A percentile compares a stretch with the other conserved stretches of the same genome.
phyloP scores from a whole-genome alignment of 345 rosid species.

The Gossypium stocksii region DNA sequence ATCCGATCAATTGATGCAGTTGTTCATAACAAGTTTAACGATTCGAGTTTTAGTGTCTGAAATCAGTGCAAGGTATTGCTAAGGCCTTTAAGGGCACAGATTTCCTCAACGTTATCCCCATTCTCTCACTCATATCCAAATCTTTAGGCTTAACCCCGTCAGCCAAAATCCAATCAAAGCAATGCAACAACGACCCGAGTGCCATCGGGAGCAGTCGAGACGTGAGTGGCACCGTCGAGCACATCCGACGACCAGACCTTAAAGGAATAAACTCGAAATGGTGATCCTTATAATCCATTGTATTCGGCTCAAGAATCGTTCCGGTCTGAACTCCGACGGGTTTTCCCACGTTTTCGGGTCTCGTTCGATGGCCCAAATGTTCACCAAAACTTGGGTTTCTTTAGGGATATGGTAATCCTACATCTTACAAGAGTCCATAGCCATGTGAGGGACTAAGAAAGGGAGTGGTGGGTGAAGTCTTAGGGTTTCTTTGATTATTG shows the following conservation, averaged over 20 bases:
- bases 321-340: constrained; percentile 52
- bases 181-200: constrained; percentile 49
- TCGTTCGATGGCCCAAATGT: constrained; percentile 60
- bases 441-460: constrained; percentile 79
- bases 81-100: constrained; percentile 51
- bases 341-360: constrained; percentile 63
- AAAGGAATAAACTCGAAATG: constrained; percentile 68
- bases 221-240: constrained; percentile 69
- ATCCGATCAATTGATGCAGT: too few species aligned
- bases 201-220: constrained; percentile 59
- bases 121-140: constrained; percentile 63
- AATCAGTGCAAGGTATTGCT: constrained; percentile 34
- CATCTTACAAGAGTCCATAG: constrained; percentile 59
- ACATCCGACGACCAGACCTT: constrained; percentile 81
- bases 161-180: constrained; percentile 56
- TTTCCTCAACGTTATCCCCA: constrained; percentile 65
- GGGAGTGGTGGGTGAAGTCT: constrained; percentile 83
- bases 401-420: constrained; percentile 54
- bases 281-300: constrained; percentile 53
- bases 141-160: constrained; percentile 37
- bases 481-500: constrained; percentile 51
- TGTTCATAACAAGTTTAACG: too few species aligned
- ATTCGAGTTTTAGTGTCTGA: too few species aligned
- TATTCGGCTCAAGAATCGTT: constrained; percentile 44
- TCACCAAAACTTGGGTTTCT: constrained; percentile 70